Conservation (phyloP, 129 eudicot species). For the Chrysanthemum makinoi region DNA sequence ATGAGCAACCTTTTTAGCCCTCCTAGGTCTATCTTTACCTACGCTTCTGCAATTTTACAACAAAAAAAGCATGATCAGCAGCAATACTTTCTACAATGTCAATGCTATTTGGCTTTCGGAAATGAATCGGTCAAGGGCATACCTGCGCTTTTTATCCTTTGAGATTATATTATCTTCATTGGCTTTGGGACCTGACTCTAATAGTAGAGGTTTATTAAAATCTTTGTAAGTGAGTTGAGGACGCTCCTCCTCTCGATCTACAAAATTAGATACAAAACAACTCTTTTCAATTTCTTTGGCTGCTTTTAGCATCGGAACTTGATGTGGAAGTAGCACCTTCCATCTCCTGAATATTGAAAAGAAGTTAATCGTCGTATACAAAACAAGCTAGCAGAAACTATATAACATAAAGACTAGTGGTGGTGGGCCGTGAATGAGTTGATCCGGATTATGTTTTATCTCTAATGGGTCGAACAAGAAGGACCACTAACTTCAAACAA, state of each 20-base stretch:
- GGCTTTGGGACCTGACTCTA: slow-evolving; percentile 28
- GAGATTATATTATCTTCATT: slow-evolving; percentile 23
- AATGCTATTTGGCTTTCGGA: background rate
- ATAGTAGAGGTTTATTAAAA: slow-evolving; percentile 38
- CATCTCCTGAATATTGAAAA: slow-evolving; percentile 61
- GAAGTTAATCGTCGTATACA: background rate
- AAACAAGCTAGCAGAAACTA: background rate
- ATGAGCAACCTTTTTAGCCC: slow-evolving; percentile 32
- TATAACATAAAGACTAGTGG: too few species aligned
- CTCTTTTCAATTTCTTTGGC: slow-evolving; percentile 54
- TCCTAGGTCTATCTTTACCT: slow-evolving; percentile 26
- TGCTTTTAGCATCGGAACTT: slow-evolving; percentile 54
- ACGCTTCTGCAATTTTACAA: slow-evolving; percentile 25
- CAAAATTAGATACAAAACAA: slow-evolving; percentile 75
- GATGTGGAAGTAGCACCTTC: slow-evolving; percentile 60
- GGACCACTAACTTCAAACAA: too few species aligned
- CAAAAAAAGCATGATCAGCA: background rate
- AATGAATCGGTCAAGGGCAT: too few species aligned
- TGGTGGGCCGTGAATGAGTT: background rate
- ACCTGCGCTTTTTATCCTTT: slow-evolving; percentile 48
- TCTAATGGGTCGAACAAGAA: background rate
- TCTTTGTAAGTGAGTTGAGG: slow-evolving; percentile 73
- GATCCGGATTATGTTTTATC: background rate
- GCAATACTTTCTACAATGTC: slow-evolving; percentile 1
- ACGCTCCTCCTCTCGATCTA: slow-evolving; percentile 76